Evolutionary conservation across 345 rosid genomes (phyloP), one percentile per base, ranked within the genome.

Genomic region (Arabis alpina): DNA sequence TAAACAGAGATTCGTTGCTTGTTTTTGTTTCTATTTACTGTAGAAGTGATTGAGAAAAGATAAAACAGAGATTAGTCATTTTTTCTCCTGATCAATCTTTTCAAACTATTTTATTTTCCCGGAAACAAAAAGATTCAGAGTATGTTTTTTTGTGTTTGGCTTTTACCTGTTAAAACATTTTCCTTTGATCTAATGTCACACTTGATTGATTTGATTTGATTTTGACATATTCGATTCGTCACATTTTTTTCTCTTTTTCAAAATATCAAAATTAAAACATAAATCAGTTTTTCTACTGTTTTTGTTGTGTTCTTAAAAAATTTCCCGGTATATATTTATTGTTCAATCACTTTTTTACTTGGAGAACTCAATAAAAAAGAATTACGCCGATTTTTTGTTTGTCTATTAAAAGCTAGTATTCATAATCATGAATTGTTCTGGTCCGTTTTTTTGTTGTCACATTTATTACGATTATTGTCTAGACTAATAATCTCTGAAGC

Each of bases 181-280:
- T 45, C 6, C 19, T 45, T 36, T 47, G 7, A 19, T 58, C n/a
- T 12, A 37, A 37, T 59, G 62, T 66, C 49, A 66, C 55, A 66
- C 55, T 60, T 59, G 78, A 74, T 53, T 67, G 78, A 74, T 74
- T 55, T 67, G 78, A 74, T 74, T 55, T 74, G 78, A 75, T 74
- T 75, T 75, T 6, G 74, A 67, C 68, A 60, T 57, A 74, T 60
- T 60, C 73, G 63, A 52, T 66, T 67, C 68, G 55, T 66, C 73
- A 61, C 47, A 63, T 43, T 36, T 64, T 25, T 44, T 57, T 64
- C 2, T 27, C 8, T 37, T 63, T 16, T 30, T 23, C 10, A 0
- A 28, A 66, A 40, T 66, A 49, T 50, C 58, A 37, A 49, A 51
- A 14, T 11, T 6, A 47, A 47, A 47, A 23, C 40, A 10, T 24